Percentiles rank a stretch among this genome's conserved stretches.
These are phyloP conservation scores for Coelastrella sp. DNA, from an alignment of 139 green algal genomes.

Conservation along the genomic window DNA sequence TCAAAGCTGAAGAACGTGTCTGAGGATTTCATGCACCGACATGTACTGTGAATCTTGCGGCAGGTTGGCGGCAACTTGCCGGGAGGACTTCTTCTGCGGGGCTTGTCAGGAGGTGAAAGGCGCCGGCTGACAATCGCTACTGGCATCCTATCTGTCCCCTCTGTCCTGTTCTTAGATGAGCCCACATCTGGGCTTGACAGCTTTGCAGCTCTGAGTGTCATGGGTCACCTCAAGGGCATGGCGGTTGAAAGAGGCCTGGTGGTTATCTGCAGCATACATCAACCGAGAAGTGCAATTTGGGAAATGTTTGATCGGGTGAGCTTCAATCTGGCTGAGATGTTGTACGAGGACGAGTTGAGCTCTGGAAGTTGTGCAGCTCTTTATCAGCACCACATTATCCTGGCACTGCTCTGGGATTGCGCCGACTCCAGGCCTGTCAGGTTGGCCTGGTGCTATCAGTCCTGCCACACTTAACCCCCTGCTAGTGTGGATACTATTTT, in stretches of 20 bases:
- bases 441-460: no score
- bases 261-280: conserved; percentile 83
- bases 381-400: neutral
- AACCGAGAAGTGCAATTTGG: conserved; percentile 84
- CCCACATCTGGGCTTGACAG: conserved; percentile 80
- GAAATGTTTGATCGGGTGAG: conserved; percentile 76
- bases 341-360: no score
- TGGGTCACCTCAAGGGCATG: conserved; percentile 33
- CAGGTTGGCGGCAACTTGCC: conserved; percentile 72
- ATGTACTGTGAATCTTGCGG: neutral
- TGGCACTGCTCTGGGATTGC: no score
- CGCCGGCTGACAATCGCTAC: conserved; percentile 87
- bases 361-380: neutral
- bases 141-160: conserved; percentile 75
- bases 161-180: conserved; percentile 82
- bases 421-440: no score
- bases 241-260: conserved; percentile 62
- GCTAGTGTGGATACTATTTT: neutral
- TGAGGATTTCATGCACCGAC: neutral
- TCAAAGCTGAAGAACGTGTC: neutral
- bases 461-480: no score
- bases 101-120: conserved; percentile 84
- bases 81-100: conserved; percentile 75
- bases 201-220: conserved; percentile 45
- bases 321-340: neutral